phyloP scores from a whole-genome alignment of 148 eudicot species.

The Persicaria tinctoria region DNA sequence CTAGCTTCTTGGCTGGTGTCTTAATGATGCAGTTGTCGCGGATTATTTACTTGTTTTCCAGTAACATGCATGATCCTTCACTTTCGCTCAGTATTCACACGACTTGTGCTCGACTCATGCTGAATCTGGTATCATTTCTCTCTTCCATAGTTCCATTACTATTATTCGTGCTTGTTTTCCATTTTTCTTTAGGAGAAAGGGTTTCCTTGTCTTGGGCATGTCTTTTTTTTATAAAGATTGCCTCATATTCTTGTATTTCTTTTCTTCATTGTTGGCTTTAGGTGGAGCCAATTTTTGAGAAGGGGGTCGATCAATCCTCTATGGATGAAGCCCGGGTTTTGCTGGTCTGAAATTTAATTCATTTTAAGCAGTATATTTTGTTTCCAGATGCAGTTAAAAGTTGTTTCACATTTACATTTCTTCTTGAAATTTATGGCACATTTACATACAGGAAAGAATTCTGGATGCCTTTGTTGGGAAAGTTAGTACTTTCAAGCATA shows the following conservation, averaged over 20 bases:
- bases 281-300: slow-evolving; percentile 98
- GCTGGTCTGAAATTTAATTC: slow-evolving; percentile 40
- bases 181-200: neutral
- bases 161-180: neutral
- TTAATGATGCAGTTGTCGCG: slow-evolving; percentile 67
- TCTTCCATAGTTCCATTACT: neutral
- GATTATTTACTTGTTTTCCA: slow-evolving; percentile 91
- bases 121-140: slow-evolving; percentile 61
- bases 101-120: slow-evolving; percentile 96
- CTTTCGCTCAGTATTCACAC: slow-evolving; percentile 91
- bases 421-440: slow-evolving; percentile 1
- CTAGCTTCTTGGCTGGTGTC: neutral
- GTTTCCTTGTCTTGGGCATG: neutral
- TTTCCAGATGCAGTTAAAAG: neutral
- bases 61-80: slow-evolving; percentile 98
- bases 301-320: slow-evolving; percentile 76
- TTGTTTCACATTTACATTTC: slow-evolving; percentile 2
- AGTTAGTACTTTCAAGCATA: slow-evolving; percentile 83
- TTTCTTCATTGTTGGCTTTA: slow-evolving; percentile 13
- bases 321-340: slow-evolving; percentile 94
- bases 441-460: slow-evolving; percentile 60
- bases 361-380: neutral
- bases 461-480: slow-evolving; percentile 98
- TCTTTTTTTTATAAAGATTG: neutral
- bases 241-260: neutral